Conservation (phyloP, 345 rosid genomes). For the Syzygium aromaticum region DNA sequence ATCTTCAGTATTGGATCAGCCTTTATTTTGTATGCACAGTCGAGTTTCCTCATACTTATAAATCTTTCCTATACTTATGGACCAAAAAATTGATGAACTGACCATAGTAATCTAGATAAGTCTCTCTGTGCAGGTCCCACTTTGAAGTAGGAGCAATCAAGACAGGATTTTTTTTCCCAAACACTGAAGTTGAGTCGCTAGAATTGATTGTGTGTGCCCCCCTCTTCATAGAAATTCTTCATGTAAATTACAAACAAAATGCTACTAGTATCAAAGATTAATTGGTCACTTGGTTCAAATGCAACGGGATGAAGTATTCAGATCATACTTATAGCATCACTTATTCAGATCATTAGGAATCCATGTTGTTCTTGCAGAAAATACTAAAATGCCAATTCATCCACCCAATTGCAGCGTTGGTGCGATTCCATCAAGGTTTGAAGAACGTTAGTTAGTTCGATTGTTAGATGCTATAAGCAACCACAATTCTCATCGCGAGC, state of each 20-base stretch:
- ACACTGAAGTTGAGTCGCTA: no score
- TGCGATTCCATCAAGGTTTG: background rate
- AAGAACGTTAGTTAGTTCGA: background rate
- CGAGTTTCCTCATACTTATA: no score
- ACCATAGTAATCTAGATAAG: no score
- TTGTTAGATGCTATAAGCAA: background rate
- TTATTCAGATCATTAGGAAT: background rate
- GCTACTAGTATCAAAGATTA: background rate
- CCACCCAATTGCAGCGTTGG: no score
- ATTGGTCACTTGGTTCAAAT: background rate
- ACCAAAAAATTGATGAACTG: no score
- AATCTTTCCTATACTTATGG: no score
- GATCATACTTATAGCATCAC: background rate
- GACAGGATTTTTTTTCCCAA: background rate
- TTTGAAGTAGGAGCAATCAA: background rate
- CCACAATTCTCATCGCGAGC: background rate
- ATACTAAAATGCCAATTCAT: no score
- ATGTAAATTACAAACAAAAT: background rate
- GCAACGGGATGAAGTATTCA: background rate
- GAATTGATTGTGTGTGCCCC: background rate
- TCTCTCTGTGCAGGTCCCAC: background rate
- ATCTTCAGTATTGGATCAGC: background rate
- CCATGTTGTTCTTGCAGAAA: no score
- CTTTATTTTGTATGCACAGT: background rate
- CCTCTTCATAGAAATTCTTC: background rate